phyloP scores from a whole-genome alignment of 2,329 filamentous ascomycete genomes.

The Xylariaceae sp. region DNA sequence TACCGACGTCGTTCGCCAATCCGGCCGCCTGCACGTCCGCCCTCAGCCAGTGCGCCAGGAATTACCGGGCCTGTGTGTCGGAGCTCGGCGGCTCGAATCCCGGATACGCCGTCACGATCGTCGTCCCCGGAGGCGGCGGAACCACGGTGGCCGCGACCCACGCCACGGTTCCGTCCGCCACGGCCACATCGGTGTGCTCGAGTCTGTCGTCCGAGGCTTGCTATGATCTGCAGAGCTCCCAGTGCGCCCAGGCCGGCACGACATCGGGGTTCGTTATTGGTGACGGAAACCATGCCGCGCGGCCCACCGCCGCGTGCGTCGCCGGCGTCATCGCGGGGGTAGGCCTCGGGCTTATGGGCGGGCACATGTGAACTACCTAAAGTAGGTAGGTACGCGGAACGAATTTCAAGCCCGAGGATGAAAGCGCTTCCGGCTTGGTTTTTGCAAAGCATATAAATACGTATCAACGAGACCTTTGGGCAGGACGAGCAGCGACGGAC shows the following conservation, averaged over 20 bases:
- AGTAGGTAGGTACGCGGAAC: too few species aligned
- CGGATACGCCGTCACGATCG: slow-evolving; percentile 57
- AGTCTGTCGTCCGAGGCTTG: slow-evolving; percentile 59
- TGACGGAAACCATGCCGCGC: slow-evolving; percentile 31
- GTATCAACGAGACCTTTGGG: too few species aligned
- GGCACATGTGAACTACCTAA: slow-evolving; percentile 23
- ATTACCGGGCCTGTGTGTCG: slow-evolving; percentile 57
- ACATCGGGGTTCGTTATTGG: slow-evolving; percentile 34
- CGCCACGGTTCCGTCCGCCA: slow-evolving; percentile 45
- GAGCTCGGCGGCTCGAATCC: slow-evolving; percentile 47
- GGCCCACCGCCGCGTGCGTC: slow-evolving; percentile 34
- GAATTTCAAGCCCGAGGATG: too few species aligned
- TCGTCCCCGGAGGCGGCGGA: slow-evolving; percentile 56
- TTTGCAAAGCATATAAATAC: too few species aligned
- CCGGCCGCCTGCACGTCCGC: slow-evolving; percentile 55
- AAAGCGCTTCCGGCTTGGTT: too few species aligned
- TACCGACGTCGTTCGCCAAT: slow-evolving; percentile 56
- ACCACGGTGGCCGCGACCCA: slow-evolving; percentile 52
- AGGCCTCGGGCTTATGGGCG: slow-evolving; percentile 36
- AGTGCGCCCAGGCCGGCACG: slow-evolving; percentile 41
- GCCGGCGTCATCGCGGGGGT: slow-evolving; percentile 37
- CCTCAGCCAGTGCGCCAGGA: slow-evolving; percentile 53
- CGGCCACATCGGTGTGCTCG: slow-evolving; percentile 57
- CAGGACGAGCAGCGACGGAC: too few species aligned
- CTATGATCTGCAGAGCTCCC: slow-evolving; percentile 44